Percentiles rank a stretch among this genome's conserved stretches.
Evolutionary conservation across 495 filamentous ascomycete genomes (phyloP).

Genomic region (Podospora didyma): DNA sequence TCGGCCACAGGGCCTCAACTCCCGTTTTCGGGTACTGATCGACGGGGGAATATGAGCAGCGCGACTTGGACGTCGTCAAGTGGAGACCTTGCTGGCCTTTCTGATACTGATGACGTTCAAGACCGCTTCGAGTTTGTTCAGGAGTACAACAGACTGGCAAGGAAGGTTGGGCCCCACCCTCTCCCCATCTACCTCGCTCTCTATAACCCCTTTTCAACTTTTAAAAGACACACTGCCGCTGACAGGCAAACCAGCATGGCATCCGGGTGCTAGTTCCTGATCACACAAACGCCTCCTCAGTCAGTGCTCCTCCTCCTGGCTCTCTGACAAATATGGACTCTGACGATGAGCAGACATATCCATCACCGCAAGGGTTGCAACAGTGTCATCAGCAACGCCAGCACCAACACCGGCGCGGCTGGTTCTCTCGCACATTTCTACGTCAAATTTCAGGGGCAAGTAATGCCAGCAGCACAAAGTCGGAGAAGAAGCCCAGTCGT

Average conservation of each 20-base stretch:
- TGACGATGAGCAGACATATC: slow-evolving; percentile 14
- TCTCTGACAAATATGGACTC: not conserved
- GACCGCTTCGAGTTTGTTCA: slow-evolving; percentile 38
- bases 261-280: slow-evolving; percentile 31
- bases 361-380: slow-evolving; percentile 2
- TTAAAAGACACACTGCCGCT: not conserved
- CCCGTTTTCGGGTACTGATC: slow-evolving; percentile 8
- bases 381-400: not conserved
- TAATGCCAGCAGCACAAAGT: slow-evolving; percentile 24
- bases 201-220: not conserved
- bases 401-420: slow-evolving; percentile 14
- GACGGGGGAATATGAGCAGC: slow-evolving; percentile 27
- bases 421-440: slow-evolving; percentile 32
- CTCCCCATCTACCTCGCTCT: not conserved
- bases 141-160: slow-evolving; percentile 54
- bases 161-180: slow-evolving; percentile 33
- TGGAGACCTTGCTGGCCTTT: slow-evolving; percentile 25
- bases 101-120: slow-evolving; percentile 39
- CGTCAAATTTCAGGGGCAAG: slow-evolving; percentile 23
- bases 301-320: slow-evolving; percentile 7
- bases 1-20: slow-evolving; percentile 20
- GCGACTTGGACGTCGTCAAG: slow-evolving; percentile 45
- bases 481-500: slow-evolving; percentile 29
- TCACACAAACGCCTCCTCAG: slow-evolving; percentile 13
- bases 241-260: slow-evolving; percentile 32